Evolutionary conservation across 495 filamentous ascomycete genomes (phyloP).

Genomic region (Apiosordaria backusii): DNA sequence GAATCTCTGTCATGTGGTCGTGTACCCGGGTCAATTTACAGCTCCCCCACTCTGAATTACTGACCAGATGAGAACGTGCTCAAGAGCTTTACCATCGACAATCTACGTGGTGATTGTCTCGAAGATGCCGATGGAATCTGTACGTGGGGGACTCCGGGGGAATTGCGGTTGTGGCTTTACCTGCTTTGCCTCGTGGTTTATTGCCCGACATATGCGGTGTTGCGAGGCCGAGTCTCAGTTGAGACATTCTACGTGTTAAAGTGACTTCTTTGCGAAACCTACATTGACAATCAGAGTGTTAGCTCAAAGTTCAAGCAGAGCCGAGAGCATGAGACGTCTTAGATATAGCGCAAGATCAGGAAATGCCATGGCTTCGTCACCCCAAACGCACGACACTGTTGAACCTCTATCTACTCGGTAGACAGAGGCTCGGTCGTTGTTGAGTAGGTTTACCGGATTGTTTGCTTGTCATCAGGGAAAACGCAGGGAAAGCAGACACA

Average conservation of each 20-base stretch:
- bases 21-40: neutral
- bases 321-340: neutral
- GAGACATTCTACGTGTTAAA: constrained; percentile 9
- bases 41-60: neutral
- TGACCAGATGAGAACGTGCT: constrained; percentile 4
- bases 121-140: neutral
- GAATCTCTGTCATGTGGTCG: neutral
- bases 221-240: constrained; percentile 5
- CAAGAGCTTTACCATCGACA: neutral
- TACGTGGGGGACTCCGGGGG: neutral
- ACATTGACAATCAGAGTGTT: neutral
- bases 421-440: constrained; percentile 21
- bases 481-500: constrained; percentile 6
- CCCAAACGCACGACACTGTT: constrained; percentile 29
- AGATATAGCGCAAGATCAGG: constrained; percentile 29
- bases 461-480: constrained; percentile 29
- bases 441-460: constrained; percentile 40
- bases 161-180: neutral
- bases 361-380: constrained; percentile 29
- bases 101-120: neutral
- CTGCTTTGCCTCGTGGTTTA: no score
- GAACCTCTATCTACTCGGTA: neutral
- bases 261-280: neutral
- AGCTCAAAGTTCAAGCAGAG: neutral
- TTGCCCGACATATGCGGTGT: neutral